Evolutionary conservation across 805 yeast species (phyloP), one percentile per base, ranked within the genome.

Genomic region (Scheffersomyces spartinae): DNA sequence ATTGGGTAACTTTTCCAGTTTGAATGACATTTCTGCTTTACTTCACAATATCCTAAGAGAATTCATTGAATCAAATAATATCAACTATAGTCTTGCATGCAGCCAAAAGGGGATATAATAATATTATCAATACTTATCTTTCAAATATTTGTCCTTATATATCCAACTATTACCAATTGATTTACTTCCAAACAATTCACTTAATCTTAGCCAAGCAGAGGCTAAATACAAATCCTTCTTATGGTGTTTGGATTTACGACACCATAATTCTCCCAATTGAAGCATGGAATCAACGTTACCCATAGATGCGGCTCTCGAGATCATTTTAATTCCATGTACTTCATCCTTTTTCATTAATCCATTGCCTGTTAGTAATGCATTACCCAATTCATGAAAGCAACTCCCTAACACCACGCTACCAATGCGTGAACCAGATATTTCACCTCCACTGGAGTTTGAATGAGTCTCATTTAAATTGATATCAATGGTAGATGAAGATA

Each of bases 111-210:
- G n/a, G n/a, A n/a, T n/a, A n/a, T n/a, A n/a, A n/a, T n/a, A n/a
- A 12, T 27, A 24, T 16, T 13, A 31, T 16, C 26, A 23, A 21
- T n/a, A 21, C 55, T 26, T 47, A 39, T 5, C 71, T 21, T 47
- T 41, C 51, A 57, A 45, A 40, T 79, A 78, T 53, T 77, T 78
- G 24, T 70, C 71, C 46, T 75, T 78, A 52, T 76, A 71, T 18
- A 78, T 75, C 88, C 88, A 79, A 32, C 74, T 68, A 30, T 76
- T 72, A 1, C 85, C 86, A 14, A 74, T 65, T 28, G 74, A 50
- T 35, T 61, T 65, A 13, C 65, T 66, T 3, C 85, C 85, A 35
- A 64, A 61, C 15, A 61, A 51, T 27, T 74, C 84, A 9, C 82
- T 78, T 17, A 71, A 49, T 21, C 86, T 58, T 30, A 71, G 66